These are phyloP conservation scores for Plasmodium knowlesi DNA, from an alignment of 169 alveolate genomes.

Conservation along the genomic window DNA sequence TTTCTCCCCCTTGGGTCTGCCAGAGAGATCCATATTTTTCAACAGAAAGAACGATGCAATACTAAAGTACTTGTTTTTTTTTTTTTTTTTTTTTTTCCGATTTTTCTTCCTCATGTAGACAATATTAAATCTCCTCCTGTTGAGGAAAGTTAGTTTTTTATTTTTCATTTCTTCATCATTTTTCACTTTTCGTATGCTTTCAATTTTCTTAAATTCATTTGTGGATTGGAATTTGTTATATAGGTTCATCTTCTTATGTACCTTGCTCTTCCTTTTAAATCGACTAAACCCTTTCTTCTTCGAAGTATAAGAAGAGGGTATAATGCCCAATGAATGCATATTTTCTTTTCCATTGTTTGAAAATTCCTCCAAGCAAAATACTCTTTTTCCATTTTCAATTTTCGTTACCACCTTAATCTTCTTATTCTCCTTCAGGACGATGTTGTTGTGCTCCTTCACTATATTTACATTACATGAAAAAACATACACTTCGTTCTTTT, in stretches of 20 bases:
- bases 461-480: constrained; percentile 42
- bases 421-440: constrained; percentile 16
- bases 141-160: background rate
- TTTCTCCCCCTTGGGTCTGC: background rate
- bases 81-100: constrained; percentile 10
- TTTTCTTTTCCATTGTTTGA: background rate
- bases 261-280: constrained; percentile 5
- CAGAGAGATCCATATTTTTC: constrained; percentile 8
- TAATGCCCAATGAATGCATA: background rate
- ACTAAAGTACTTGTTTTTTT: constrained; percentile 24
- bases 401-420: constrained; percentile 40
- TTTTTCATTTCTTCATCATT: background rate
- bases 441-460: constrained; percentile 50
- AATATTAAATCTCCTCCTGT: constrained; percentile 21
- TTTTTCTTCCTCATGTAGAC: constrained; percentile 23
- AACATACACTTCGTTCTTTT: constrained; percentile 28
- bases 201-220: background rate
- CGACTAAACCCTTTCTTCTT: constrained; percentile 18
- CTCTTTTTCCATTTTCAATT: constrained; percentile 66
- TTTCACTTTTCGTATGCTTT: background rate
- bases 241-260: background rate
- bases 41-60: constrained; percentile 22
- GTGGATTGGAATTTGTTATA: background rate
- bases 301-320: background rate
- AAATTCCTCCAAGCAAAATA: constrained; percentile 47